Evolutionary conservation across 305 asterid species (phyloP).

Genomic region (Solanum hybrid): DNA sequence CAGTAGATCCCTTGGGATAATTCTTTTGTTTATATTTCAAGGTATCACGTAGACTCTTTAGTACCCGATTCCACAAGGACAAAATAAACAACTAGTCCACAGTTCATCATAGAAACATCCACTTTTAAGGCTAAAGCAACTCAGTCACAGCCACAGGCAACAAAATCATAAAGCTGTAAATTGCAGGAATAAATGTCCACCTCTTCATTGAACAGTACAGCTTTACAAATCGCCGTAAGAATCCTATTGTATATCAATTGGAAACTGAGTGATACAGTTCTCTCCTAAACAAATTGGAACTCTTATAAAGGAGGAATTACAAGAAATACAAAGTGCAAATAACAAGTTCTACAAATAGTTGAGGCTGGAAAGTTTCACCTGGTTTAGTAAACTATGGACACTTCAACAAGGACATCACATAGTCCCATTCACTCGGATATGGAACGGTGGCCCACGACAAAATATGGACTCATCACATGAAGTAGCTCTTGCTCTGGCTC

Average conservation of each 20-base stretch:
- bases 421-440: slow-evolving; percentile 70
- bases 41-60: neutral
- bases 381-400: neutral
- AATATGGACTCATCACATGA: slow-evolving; percentile 72
- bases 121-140: neutral
- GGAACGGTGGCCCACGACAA: slow-evolving; percentile 96
- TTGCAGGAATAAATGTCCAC: neutral
- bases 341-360: neutral
- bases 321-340: neutral
- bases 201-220: neutral
- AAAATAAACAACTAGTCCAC: neutral
- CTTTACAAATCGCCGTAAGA: neutral
- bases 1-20: neutral
- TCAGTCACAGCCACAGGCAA: neutral
- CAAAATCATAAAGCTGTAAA: neutral
- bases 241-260: neutral
- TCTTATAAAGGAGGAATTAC: neutral
- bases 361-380: neutral
- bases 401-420: slow-evolving; percentile 21
- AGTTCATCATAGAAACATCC: neutral
- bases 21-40: neutral
- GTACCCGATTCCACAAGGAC: neutral
- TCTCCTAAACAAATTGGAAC: neutral
- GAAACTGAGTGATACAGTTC: neutral
- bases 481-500: slow-evolving; percentile 71